Percentiles rank a stretch among this genome's conserved stretches.
These are phyloP conservation scores for Starmera dryadoides DNA, from an alignment of 805 yeast species.

Conservation along the genomic window DNA sequence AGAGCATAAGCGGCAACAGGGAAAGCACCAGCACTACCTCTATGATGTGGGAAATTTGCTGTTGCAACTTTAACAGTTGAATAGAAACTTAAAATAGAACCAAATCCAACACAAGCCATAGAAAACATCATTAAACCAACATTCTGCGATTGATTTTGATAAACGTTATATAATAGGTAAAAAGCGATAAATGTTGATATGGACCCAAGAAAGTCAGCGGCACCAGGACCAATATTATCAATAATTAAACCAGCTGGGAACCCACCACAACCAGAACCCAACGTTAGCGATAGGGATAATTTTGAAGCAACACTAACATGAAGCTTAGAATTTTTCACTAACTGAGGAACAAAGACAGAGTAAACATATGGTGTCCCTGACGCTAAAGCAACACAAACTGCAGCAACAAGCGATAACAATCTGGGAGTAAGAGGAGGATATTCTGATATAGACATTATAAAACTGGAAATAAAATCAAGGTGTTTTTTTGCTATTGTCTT, in stretches of 20 bases:
- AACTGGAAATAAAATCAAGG: too few species aligned
- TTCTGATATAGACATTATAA: too few species aligned
- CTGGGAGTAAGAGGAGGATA: neutral
- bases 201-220: conserved; percentile 49
- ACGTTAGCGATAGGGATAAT: conserved; percentile 50
- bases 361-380: conserved; percentile 73
- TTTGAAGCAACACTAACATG: conserved; percentile 57
- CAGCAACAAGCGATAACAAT: conserved; percentile 10
- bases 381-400: conserved; percentile 46
- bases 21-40: conserved; percentile 33
- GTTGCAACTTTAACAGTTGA: conserved; percentile 42
- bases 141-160: conserved; percentile 30
- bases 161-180: conserved; percentile 40
- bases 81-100: conserved; percentile 54
- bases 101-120: conserved; percentile 52
- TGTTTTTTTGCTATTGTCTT: too few species aligned
- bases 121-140: conserved; percentile 38
- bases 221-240: conserved; percentile 51
- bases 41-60: conserved; percentile 60
- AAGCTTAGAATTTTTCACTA: conserved; percentile 47
- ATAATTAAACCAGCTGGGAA: conserved; percentile 64
- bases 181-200: conserved; percentile 48
- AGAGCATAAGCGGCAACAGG: conserved; percentile 44
- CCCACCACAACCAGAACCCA: conserved; percentile 67
- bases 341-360: conserved; percentile 72